phyloP scores from a whole-genome alignment of 768 basidiomycete genomes.

The Melanogaster broomeanus region DNA sequence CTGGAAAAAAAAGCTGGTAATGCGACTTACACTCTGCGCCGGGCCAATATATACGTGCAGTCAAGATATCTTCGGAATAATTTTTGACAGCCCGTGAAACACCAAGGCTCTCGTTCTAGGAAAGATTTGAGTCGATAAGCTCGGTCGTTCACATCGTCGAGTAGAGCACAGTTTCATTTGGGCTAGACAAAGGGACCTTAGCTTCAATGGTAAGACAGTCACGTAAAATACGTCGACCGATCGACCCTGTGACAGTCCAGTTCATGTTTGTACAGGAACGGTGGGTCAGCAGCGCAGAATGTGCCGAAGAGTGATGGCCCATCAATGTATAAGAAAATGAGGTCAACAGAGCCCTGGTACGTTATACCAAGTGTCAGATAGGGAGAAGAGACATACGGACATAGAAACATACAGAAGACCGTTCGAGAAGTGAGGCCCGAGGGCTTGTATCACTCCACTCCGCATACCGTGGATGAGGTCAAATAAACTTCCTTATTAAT shows the following conservation, averaged over 20 bases:
- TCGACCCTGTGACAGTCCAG: conserved; percentile 11
- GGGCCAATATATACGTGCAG: conserved; percentile 27
- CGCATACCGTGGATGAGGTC: conserved; percentile 2
- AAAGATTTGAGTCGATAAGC: conserved; percentile 26
- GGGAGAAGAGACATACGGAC: conserved; percentile 27
- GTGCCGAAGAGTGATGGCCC: conserved; percentile 18
- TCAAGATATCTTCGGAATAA: conserved; percentile 5
- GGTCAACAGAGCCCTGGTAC: conserved; percentile 24
- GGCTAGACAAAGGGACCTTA: conserved; percentile 14
- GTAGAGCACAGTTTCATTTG: conserved; percentile 11
- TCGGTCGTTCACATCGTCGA: conserved; percentile 19
- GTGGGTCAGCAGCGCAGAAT: conserved; percentile 24
- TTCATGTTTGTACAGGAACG: conserved; percentile 13
- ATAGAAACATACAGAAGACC: conserved; percentile 9
- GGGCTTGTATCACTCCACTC: conserved; percentile 16
- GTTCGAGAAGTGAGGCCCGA: conserved; percentile 24
- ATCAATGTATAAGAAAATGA: conserved; percentile 17
- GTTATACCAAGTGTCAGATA: conserved; percentile 16
- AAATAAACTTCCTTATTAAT: conserved; percentile 29
- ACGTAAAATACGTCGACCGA: conserved; percentile 22
- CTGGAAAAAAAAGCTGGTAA: conserved; percentile 14
- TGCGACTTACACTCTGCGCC: conserved; percentile 16
- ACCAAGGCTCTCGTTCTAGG: conserved; percentile 18
- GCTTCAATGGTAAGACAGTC: conserved; percentile 10
- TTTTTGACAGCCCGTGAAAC: conserved; percentile 17